These are phyloP conservation scores for Leishmania lainsoni DNA, from an alignment of 208 protist genomes.

Conservation along the genomic window DNA sequence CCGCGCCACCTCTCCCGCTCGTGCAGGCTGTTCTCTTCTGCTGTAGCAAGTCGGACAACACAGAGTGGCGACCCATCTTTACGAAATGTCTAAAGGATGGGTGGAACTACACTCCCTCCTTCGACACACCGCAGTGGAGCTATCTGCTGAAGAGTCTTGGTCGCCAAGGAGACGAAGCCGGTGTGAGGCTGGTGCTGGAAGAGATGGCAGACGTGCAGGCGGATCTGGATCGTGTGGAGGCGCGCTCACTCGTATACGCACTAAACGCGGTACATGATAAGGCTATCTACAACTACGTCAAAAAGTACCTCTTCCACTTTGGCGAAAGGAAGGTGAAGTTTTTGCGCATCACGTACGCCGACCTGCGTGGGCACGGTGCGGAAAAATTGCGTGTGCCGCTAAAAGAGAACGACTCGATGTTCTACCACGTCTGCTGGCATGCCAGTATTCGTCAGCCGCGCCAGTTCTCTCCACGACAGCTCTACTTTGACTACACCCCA, in stretches of 20 bases:
- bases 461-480: conserved; percentile 87
- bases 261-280: conserved; percentile 80
- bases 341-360: conserved; percentile 77
- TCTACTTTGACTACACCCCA: conserved; percentile 91
- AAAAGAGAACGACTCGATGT: conserved; percentile 88
- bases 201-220: conserved; percentile 91
- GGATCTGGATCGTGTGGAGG: conserved; percentile 82
- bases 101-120: conserved; percentile 87
- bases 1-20: conserved; percentile 64
- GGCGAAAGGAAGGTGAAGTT: conserved; percentile 89
- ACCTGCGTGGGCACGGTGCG: conserved; percentile 84
- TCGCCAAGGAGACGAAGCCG: conserved; percentile 76
- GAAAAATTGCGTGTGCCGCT: conserved; percentile 76
- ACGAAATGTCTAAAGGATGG: conserved; percentile 71
- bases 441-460: conserved; percentile 74
- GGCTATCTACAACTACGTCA: conserved; percentile 83
- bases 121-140: conserved; percentile 85
- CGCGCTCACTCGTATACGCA: conserved; percentile 76
- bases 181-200: conserved; percentile 70
- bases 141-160: conserved; percentile 84
- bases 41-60: conserved; percentile 71
- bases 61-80: conserved; percentile 76
- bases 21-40: conserved; percentile 84
- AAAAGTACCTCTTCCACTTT: conserved; percentile 89
- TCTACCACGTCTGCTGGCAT: conserved; percentile 92